Evolutionary conservation across 2,329 filamentous ascomycete genomes (phyloP).

Genomic region (Ophiostoma angusticollis): DNA sequence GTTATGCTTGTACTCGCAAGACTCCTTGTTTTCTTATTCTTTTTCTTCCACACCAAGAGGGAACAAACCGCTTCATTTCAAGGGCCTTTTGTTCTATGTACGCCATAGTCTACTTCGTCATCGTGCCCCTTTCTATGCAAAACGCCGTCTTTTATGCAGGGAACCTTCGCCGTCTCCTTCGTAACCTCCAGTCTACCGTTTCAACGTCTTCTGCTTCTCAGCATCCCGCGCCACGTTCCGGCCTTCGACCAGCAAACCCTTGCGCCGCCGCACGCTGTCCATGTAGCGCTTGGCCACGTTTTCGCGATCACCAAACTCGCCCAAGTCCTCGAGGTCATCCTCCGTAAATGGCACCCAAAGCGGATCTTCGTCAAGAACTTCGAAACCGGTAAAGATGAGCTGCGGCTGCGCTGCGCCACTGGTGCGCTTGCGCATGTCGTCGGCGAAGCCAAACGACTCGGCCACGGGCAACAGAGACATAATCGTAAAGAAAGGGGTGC

Average conservation of each 20-base stretch:
- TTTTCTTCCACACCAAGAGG: too few relatives aligned
- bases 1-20: too few relatives aligned
- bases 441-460: constrained; percentile 89
- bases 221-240: constrained; percentile 69
- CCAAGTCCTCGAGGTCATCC: constrained; percentile 90
- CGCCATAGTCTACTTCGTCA: too few relatives aligned
- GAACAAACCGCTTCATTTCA: too few relatives aligned
- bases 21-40: too few relatives aligned
- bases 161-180: too few relatives aligned
- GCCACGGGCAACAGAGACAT: constrained; percentile 77
- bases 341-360: constrained; percentile 97
- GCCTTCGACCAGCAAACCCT: constrained; percentile 76
- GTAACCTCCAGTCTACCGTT: constrained; percentile 36
- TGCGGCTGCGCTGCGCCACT: constrained; percentile 85
- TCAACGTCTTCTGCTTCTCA: constrained; percentile 74
- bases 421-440: constrained; percentile 92
- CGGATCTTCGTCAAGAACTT: constrained; percentile 87
- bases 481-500: constrained; percentile 94
- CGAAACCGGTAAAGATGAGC: constrained; percentile 84
- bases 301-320: constrained; percentile 84
- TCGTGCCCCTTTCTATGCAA: too few relatives aligned
- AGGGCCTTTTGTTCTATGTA: too few relatives aligned
- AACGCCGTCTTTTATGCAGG: too few relatives aligned
- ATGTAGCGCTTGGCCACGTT: constrained; percentile 96
- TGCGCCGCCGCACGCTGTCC: constrained; percentile 73